Evolutionary conservation across 2,329 filamentous ascomycete species (phyloP), one percentile per base, ranked within the genome.

Genomic region (Pseudogymnoascus sp.): DNA sequence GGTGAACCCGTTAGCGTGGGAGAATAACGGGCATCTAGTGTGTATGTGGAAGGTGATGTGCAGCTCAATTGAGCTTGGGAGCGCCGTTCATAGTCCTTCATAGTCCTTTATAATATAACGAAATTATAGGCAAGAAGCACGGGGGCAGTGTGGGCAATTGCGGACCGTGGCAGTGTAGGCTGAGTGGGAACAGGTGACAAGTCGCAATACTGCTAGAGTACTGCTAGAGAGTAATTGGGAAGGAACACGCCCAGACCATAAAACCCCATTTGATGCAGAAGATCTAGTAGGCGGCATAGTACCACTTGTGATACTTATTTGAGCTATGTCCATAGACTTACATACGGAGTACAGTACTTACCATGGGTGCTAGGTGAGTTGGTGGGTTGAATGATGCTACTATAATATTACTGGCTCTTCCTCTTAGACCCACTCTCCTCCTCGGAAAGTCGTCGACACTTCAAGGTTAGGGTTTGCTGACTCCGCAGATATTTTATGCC

Each of bases 111-210:
- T 53, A 53, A 53, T 53, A 53, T 53, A 31, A 53, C 31, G 47
- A 53, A 53, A 53, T 53, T 53, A 53, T 31, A 53, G 47, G 47
- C 25, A 31, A 53, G 25, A 53, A 53, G 47, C 47, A 53, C 47
- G 47, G 47, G 60, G 40, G 16, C 18, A 16, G 37, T 16, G 33
- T 31, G 18, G 63, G 66, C 42, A 64, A 21, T 47, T 73, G 7
- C 62, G 69, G 42, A 64, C 66, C 28, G 59, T 66, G 59, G 53
- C 47, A 53, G 67, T 50, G 66, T 66, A 64, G 62, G 64, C 61
- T 59, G 60, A 50, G 44, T 50, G 44, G 44, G 23, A 31, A 50
- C 44, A 50, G 25, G 25, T 53, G 47, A 53, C 47, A 31, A 53
- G 47, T 53, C 47, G 25, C 25, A 53, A 53, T 31, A 10, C 28